Base-by-base conservation (phyloP, 2,329 filamentous ascomycete species). In the Cyphellophora attinorum region DNA sequence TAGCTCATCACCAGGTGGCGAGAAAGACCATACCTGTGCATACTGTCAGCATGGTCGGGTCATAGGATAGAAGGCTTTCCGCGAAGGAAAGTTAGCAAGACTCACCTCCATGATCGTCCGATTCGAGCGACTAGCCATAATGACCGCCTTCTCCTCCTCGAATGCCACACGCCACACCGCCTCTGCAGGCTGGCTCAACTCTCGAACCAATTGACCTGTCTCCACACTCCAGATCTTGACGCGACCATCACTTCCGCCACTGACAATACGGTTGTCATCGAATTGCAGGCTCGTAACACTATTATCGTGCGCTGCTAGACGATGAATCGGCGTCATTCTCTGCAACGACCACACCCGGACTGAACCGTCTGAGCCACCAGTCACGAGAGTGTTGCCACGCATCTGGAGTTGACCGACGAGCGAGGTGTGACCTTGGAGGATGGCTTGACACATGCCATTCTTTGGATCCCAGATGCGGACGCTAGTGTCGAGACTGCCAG, bases 161-260 rank as follows among this genome's bases (percentile, higher is more conserved):
- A 98, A 98, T 0, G 93, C 91, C 19, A 98, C 89, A 40, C 91
- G 75, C 91, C 91, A 98, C 1, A 98, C 91, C 11, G 89, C 88
- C 54, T 98, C 89, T 1, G 89, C 85, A 34, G 89, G 86, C 13
- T 81, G 79, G 30, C 89, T 89, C 27, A 98, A 73, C 60, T 98
- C 91, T 40, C 91, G 78, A 14, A 98, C 85, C 17, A 94, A 70
- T 38, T 84, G 81, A 3, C 91, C 91, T 2, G 85, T 91, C 59
- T 91, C 86, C 39, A 96, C 67, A 61, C 94, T 89, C 91, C 91
- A 98, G 35, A 98, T 88, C 61, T 96, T 98, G 46, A 98, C 91
- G 34, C 91, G 74, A n/a, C 91, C 91, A 59, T 98, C 91, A 51
- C 85, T 93, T 32, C 91, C 93, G 49, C 91, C 91, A 54, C 85